Evolutionary conservation across 2,329 filamentous ascomycete genomes (phyloP).

Genomic region (Harringtonia lauricola): DNA sequence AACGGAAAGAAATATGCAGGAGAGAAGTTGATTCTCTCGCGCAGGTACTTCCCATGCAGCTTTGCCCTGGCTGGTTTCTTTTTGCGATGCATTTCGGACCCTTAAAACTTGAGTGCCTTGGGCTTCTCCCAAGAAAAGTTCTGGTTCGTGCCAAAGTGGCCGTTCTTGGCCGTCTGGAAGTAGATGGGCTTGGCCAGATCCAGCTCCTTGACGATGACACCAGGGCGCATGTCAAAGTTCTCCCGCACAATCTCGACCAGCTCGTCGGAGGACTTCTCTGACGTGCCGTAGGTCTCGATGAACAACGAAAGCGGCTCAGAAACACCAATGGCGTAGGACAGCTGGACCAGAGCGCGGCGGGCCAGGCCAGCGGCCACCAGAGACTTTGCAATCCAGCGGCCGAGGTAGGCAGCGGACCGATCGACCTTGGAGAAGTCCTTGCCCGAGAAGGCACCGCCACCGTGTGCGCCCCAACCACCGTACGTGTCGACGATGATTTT

Average conservation of each 20-base stretch:
- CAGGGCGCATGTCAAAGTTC: slow-evolving; percentile 97
- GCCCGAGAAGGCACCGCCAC: slow-evolving; percentile 99
- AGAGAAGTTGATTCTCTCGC: slow-evolving; percentile 9
- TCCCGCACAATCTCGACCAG: slow-evolving; percentile 86
- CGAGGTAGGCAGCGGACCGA: slow-evolving; percentile 93
- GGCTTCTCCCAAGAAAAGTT: slow-evolving; percentile 97
- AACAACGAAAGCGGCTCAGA: slow-evolving; percentile 96
- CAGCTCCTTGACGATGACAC: slow-evolving; percentile 97
- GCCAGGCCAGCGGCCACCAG: slow-evolving; percentile 80
- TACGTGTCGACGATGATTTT: slow-evolving; percentile 99
- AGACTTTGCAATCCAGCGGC: slow-evolving; percentile 98
- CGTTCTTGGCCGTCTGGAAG: slow-evolving; percentile 97
- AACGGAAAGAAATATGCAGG: not conserved
- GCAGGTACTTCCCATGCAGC: not conserved
- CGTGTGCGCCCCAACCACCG: slow-evolving; percentile 98
- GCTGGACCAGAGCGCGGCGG: slow-evolving; percentile 89
- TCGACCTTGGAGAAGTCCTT: slow-evolving; percentile 99
- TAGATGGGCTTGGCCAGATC: slow-evolving; percentile 95
- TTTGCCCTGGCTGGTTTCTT: not conserved
- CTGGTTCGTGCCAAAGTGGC: slow-evolving; percentile 97
- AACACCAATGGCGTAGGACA: slow-evolving; percentile 98
- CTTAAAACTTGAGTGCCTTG: slow-evolving; percentile 85
- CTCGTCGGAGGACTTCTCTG: slow-evolving; percentile 77
- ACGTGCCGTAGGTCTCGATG: slow-evolving; percentile 96
- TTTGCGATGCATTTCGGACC: slow-evolving; percentile 10